Evolutionary conservation across 1,284 basidiomycete species (phyloP), one percentile per base, ranked within the genome.

Genomic region (Fomitopsis palustris): DNA sequence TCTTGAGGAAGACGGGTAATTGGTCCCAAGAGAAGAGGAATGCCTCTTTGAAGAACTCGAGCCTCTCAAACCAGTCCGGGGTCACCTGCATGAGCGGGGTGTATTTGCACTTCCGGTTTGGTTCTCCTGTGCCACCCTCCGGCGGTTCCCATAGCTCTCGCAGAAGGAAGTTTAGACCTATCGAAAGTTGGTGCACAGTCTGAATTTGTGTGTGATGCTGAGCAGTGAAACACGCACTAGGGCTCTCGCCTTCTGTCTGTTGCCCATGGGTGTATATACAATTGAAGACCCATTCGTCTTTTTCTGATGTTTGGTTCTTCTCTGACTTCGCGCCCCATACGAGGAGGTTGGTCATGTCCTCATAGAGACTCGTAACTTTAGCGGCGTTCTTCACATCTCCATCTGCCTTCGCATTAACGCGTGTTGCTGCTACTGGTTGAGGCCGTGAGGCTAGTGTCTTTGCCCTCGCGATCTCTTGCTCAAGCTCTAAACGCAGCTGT

Each of bases 1-100:
- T 85, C 65, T 78, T 78, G 51, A 87, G 69, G 73, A 92, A 88
- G 23, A 87, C 71, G 2, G 83, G 78, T 57, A 88, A 76, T 70
- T 92, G 90, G 21, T 80, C 75, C 49, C 80, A 77, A 57, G 80
- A 75, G 68, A 92, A 92, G 16, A 86, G 84, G 70, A 92, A 92
- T 0, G 83, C 71, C 2, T 77, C 76, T 35, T 72, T 76, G 59
- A 92, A 77, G 69, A 87, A 91, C 23, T 78, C 79, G n/a, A 92
- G 72, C 43, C 74, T 74, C 37, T 81, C 71, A 17, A 82, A 77
- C 67, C 85, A 85, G 5, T 84, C 80, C 8, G 69, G 64, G 0
- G 75, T 61, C 68, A 89, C 85, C 59, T 83, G 81, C 56, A 89
- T 85, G 6, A 80, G 70, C 2, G 89, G 90, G 1, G 76, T 76